These are phyloP conservation scores for Karstenula rhodostoma DNA, from an alignment of 2,329 filamentous ascomycete species.

Conservation along the genomic window DNA sequence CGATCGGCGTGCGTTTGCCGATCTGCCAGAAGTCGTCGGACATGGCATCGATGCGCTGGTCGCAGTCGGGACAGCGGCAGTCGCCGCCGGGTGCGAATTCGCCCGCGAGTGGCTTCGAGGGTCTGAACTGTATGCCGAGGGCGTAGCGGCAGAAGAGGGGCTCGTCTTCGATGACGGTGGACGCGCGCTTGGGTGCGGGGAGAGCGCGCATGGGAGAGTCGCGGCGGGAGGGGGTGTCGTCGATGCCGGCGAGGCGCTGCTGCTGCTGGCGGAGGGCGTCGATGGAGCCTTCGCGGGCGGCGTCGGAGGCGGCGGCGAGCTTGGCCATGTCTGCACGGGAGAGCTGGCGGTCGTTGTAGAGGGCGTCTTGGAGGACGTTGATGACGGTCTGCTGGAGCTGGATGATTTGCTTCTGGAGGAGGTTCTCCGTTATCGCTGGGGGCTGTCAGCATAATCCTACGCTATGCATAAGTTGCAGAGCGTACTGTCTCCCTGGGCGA, in stretches of 20 bases:
- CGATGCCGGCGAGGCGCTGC: constrained; percentile 37
- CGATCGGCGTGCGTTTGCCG: constrained; percentile 42
- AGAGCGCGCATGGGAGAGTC: constrained; percentile 20
- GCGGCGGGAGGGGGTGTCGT: constrained; percentile 9
- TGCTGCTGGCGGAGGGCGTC: constrained; percentile 48
- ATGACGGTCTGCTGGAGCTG: constrained; percentile 55
- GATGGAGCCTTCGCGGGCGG: constrained; percentile 52
- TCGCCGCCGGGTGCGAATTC: constrained; percentile 43
- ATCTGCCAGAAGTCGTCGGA: constrained; percentile 51
- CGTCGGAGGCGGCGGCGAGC: constrained; percentile 51
- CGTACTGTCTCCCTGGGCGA: constrained; percentile 52
- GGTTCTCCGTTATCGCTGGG: constrained; percentile 52
- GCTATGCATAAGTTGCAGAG: constrained; percentile 1
- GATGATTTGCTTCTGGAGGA: constrained; percentile 54
- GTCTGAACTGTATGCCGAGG: constrained; percentile 42
- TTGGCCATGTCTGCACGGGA: constrained; percentile 50
- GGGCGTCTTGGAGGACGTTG: constrained; percentile 53
- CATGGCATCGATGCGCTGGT: constrained; percentile 35
- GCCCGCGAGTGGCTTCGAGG: constrained; percentile 39
- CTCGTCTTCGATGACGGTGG: constrained; percentile 27
- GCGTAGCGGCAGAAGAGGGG: constrained; percentile 47
- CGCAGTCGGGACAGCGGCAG: constrained; percentile 43
- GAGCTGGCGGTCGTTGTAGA: constrained; percentile 50
- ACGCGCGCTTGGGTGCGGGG: constrained; percentile 34
- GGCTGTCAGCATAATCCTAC: constrained; percentile 10